Conservation (phyloP, 331 rosid species). For the Spiraea crenata region DNA sequence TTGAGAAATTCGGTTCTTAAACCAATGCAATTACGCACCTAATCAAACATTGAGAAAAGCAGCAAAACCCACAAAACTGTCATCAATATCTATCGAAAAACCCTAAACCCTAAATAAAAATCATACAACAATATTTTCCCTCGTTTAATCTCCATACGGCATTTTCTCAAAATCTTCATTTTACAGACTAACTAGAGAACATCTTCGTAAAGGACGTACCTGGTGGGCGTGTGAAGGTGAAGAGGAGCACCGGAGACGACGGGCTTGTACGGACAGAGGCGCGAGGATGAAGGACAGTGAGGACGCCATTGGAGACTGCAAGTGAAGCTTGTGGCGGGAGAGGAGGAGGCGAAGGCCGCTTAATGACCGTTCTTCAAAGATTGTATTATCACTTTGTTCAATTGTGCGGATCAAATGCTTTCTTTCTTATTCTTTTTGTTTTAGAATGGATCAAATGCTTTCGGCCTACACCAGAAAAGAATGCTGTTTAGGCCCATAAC, state of each 20-base stretch:
- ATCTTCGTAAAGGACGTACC: slow-evolving; percentile 23
- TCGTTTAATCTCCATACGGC: no score
- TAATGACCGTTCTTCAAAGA: slow-evolving; percentile 25
- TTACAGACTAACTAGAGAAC: background rate
- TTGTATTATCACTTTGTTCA: background rate
- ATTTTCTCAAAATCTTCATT: background rate
- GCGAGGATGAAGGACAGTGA: slow-evolving; percentile 23
- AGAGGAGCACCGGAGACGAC: slow-evolving; percentile 25
- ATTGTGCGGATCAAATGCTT: no score
- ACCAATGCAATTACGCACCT: slow-evolving; percentile 12
- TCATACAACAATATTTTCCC: background rate
- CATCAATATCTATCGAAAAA: background rate
- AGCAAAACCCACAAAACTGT: background rate
- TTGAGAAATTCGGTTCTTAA: slow-evolving; percentile 23
- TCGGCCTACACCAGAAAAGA: background rate
- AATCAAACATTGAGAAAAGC: background rate
- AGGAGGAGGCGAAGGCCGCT: slow-evolving; percentile 14
- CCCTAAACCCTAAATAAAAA: background rate
- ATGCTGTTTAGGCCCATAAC: background rate
- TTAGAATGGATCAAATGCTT: background rate
- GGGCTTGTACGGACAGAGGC: slow-evolving; percentile 25
- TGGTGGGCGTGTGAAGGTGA: slow-evolving; percentile 20
- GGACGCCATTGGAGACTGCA: slow-evolving; percentile 27
- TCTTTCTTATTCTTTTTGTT: background rate
- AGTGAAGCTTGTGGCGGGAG: slow-evolving; percentile 48